Evolutionary conservation across 2,329 filamentous ascomycete genomes (phyloP), one percentile per base, ranked within the genome.

Genomic region (Fusarium sulawesiense): DNA sequence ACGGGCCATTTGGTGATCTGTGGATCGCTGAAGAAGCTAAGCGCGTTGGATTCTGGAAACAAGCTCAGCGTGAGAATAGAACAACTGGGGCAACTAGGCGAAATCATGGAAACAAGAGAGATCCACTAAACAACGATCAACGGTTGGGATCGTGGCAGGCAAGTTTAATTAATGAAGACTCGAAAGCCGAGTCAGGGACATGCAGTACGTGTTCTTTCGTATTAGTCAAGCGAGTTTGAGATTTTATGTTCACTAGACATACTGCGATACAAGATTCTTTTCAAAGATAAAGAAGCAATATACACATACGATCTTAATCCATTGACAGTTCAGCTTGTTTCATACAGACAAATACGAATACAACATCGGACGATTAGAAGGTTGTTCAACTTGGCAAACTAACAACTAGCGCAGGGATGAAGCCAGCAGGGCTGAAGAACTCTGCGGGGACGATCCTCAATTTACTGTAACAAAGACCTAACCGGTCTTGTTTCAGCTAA

Each of bases 1-100:
- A 44, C 54, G 41, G 66, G 14, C 61, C 66, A 66, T 46, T 51
- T 42, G 32, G 40, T 55, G 66, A 42, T 45, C 66, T 48, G 61
- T 27, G 55, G 23, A 18, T 20, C 25, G 37, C 46, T 45, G 53
- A 42, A 66, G 41, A 55, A 37, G n/a, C 34, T 40, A 14, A 23
- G 50, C 54, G 50, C n/a, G n/a, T 30, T 60, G 40, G 29, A 34
- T 32, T 30, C n/a, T 34, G 18, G 34, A 50, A 21, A 40, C 10
- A 27, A 41, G 40, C 13, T 41, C 21, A 16, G 32, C n/a, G 18
- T 51, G 37, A 51, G 34, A 51, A 41, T 34, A 51, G 18, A 41
- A 27, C 25, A 51, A 41, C 10, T 16, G 40, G 40, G 30, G 23
- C 18, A n/a, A 7, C 32, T 51, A 41, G 12, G 9, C 49, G 23